Base-by-base conservation (phyloP, 495 filamentous ascomycete genomes). In the Aspergillus kassunensis region DNA sequence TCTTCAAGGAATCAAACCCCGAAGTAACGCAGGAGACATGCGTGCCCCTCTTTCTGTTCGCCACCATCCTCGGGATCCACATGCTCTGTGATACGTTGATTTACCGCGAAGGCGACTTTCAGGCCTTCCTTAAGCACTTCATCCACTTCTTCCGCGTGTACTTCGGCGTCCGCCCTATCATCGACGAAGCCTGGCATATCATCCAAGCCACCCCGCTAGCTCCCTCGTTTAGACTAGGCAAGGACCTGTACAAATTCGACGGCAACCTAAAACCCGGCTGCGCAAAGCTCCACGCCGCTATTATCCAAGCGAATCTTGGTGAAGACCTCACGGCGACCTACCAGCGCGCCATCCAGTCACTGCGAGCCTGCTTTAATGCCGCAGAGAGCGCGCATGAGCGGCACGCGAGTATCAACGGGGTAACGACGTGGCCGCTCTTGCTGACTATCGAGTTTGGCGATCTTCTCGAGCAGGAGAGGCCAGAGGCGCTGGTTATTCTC, bases 21-120 rank as follows among this genome's bases (percentile, higher is more conserved):
- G 54, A 64, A 1, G 30, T 69, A 0, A 64, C 57, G 5, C 49
- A 56, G 1, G 61, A 72, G 2, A 75, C 63, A n/a, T 72, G 76
- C 36, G 53, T 75, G 6, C 62, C 73, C 0, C 46, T 67, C 4
- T 75, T 80, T 39, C 40, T 82, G 12, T 83, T 81, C 49, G 73
- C 78, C 1, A 59, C 63, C 1, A 9, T 72, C 11, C 41, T 80
- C 0, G 77, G 74, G 0, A 46, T 77, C 9, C 74, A 80, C 31
- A 59, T 70, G 23, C 70, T 83, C 27, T 76, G 64, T 59, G 74
- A 81, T 36, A 65, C 60, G 3, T 29, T 61, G 0, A 35, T 60
- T 21, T 62, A 59, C 36, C 58, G 64, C 6, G 54, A 55, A 8
- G 19, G 0, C n/a, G 61, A 71, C 40, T 74, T 75, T 18, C 46